Evolutionary conservation across 2,329 filamentous ascomycete genomes (phyloP), one percentile per base, ranked within the genome.

Genomic region (Dothistroma septosporum): DNA sequence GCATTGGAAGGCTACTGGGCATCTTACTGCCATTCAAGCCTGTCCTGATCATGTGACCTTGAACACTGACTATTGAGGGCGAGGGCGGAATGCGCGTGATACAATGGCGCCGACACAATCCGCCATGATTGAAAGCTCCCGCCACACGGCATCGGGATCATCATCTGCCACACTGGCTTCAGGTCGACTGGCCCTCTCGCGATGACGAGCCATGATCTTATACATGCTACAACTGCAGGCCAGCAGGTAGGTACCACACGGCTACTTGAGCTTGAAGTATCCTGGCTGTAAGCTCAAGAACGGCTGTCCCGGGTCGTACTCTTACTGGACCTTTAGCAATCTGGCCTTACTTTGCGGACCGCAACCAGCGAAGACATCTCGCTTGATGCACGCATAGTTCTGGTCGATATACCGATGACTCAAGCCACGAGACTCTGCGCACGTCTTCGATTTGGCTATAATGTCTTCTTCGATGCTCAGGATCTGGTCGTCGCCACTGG

Each of bases 401-500:
- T 57, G 48, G 37, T 62, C 60, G 2, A 60, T 53, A 24, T 56
- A 63, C 16, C 46, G 53, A 47, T 63, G 28, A 32, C 41, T 24
- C 16, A 63, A 44, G 3, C 58, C 55, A 21, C 59, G 28, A 14
- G 28, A 14, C 7, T 56, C 47, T 8, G 61, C 49, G 22, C 53
- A 47, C 53, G 31, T 19, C 14, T 22, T 33, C 16, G 50, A 48
- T 22, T 47, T 19, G 10, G 54, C 52, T 21, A 62, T 57, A 32
- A 62, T 59, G 44, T 50, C 52, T 48, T 62, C 57, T 32, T 55
- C 48, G 16, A 61, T 58, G 11, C 21, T 44, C 21, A 66, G 57
- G 12, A 70, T 60, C 28, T 53, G 35, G 4, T 63, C 61, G 33
- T 67, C 65, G 49, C 68, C 68, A 8, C 60, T 49, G 9, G 60